These are phyloP conservation scores for Prototheca cutis DNA, from an alignment of 163 green algal genomes.

Conservation along the genomic window DNA sequence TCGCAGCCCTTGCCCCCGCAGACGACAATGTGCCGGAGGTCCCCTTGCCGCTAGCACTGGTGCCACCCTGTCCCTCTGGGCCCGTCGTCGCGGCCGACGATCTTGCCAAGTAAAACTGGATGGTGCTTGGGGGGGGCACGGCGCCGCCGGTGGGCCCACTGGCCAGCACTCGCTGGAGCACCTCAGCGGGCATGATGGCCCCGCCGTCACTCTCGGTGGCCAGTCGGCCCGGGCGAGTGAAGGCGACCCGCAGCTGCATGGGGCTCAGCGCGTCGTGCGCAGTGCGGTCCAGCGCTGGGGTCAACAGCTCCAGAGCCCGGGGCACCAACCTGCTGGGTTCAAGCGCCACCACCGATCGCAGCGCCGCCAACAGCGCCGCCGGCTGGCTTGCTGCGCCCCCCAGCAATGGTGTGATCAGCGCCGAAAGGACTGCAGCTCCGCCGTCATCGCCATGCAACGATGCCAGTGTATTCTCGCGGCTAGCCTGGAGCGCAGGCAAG, in stretches of 20 bases:
- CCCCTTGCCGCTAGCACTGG: too few relatives aligned
- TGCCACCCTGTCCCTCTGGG: too few relatives aligned
- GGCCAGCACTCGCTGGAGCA: conserved; percentile 21
- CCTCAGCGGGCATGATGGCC: conserved; percentile 18
- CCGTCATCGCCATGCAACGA: too few relatives aligned
- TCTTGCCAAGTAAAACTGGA: too few relatives aligned
- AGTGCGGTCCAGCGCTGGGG: conserved; percentile 28
- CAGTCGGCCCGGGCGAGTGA: conserved; percentile 42
- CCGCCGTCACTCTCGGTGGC: conserved; percentile 23
- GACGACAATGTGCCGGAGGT: too few relatives aligned
- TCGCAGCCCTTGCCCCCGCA: too few relatives aligned
- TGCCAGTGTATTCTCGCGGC: too few relatives aligned
- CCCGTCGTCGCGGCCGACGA: too few relatives aligned
- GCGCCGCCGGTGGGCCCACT: neutral
- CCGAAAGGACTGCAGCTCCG: too few relatives aligned
- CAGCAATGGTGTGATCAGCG: too few relatives aligned
- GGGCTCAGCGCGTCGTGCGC: conserved; percentile 47
- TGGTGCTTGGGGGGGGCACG: neutral
- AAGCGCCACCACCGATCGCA: conserved; percentile 37
- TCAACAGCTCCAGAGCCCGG: conserved; percentile 33
- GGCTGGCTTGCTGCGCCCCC: too few relatives aligned
- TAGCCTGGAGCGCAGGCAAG: too few relatives aligned
- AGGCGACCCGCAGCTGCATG: conserved; percentile 37
- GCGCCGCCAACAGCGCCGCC: conserved; percentile 27
- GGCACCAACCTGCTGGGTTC: conserved; percentile 27